Evolutionary conservation across 1,284 basidiomycete species (phyloP), one percentile per base, ranked within the genome.

Genomic region (Ceratobasidium sp.): DNA sequence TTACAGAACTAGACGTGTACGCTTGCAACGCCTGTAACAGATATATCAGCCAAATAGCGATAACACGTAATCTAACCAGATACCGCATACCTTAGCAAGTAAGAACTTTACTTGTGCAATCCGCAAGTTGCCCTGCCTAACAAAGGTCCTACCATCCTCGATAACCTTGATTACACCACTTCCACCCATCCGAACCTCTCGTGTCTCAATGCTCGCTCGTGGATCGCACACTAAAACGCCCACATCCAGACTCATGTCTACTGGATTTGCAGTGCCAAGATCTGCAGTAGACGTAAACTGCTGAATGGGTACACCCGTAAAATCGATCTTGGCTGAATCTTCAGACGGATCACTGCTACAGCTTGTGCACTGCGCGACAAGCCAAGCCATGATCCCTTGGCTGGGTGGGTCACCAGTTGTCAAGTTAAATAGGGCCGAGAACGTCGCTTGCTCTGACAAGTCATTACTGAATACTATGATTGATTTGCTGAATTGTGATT

Each of bases 111-210:
- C 57, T 28, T 66, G 73, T 12, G 62, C 48, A 1, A 57, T n/a
- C 13, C 56, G 48, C 40, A 75, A 48, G 26, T 75, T 75, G 1
- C 73, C 73, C 23, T 75, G 73, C 17, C 62, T 48, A 1, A n/a
- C 62, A 44, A 66, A 42, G 50, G 23, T 26, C 48, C 33, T 13
- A 2, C 62, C 38, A 20, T 62, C 59, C 33, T 75, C 73, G 20
- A 75, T 56, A 23, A 75, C 73, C n/a, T 64, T 20, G 28, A 75
- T 44, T 38, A 33, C 28, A 28, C 73, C 62, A 28, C 61, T 17
- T 6, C 73, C 73, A n/a, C 66, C 73, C 62, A 65, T 28, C 7
- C 73, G 73, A 10, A 75, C 62, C 23, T 75, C 73, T 57, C 73
- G 65, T 7, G 61, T 75, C 26, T 75, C 73, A 28, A 75, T 54